These are phyloP conservation scores for Trichophyton mentagrophytes DNA, from an alignment of 2,329 filamentous ascomycete genomes.

Conservation along the genomic window DNA sequence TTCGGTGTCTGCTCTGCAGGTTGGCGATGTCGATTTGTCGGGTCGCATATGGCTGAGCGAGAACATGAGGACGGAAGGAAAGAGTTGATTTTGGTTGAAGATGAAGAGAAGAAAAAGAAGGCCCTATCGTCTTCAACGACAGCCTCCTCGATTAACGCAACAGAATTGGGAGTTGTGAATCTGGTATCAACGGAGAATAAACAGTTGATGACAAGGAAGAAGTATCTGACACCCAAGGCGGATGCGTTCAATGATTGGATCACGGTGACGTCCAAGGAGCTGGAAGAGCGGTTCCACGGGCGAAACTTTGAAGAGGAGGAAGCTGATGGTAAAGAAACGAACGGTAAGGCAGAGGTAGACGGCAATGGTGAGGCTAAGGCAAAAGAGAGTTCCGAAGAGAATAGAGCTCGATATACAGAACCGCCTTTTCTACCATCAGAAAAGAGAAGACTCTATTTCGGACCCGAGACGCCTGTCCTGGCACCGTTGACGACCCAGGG, in stretches of 20 bases:
- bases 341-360: conserved; percentile 20
- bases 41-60: conserved; percentile 73
- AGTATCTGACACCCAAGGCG: conserved; percentile 55
- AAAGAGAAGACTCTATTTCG: conserved; percentile 88
- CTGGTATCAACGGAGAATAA: conserved; percentile 57
- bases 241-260: conserved; percentile 70
- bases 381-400: conserved; percentile 46
- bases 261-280: conserved; percentile 45
- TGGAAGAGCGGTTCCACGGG: conserved; percentile 40
- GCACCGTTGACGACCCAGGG: conserved; percentile 93
- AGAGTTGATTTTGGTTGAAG: conserved; percentile 61
- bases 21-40: conserved; percentile 89
- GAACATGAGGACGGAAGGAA: conserved; percentile 66
- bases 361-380: conserved; percentile 15
- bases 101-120: conserved; percentile 35
- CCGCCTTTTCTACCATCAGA: conserved; percentile 82
- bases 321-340: conserved; percentile 18
- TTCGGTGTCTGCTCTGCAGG: conserved; percentile 68
- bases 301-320: conserved; percentile 26
- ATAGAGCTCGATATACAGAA: conserved; percentile 69
- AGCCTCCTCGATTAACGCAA: conserved; percentile 14
- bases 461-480: conserved; percentile 81
- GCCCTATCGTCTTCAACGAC: conserved; percentile 13
- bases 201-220: conserved; percentile 60
- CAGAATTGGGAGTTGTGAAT: conserved; percentile 59